Base-by-base conservation (phyloP, 169 alveolate genomes). In the Miamiensis avidus region DNA sequence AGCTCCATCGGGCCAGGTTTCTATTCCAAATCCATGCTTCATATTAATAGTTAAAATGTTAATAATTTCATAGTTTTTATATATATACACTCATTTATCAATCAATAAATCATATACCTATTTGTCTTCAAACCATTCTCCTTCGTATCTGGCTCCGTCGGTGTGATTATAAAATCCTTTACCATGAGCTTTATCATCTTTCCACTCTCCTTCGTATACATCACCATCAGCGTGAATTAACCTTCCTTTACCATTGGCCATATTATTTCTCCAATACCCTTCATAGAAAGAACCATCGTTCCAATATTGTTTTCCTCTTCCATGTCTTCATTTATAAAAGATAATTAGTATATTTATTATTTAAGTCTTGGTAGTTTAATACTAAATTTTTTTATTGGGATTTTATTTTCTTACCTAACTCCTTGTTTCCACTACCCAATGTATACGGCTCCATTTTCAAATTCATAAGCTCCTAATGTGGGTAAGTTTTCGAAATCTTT, bases 201-300 rank as follows among this genome's bases (percentile, higher is more conserved):
- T 72, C 92, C 92, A 88, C n/a, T 79, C 84, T 78, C 89, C 92
- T 26, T 76, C 85, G 29, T 88, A 88, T 0, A 88, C 89, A 78
- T 81, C 89, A n/a, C 92, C 92, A 75, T 88, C 88, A 29, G 87
- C 89, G 83, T 88, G 89, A 73, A 87, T 87, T n/a, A 87, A 31
- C 77, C 91, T 72, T 26, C 91, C 91, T 76, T 83, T 72, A 25
- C 91, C 91, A 34, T 78, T 87, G n/a, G 88, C 88, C 88, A 82
- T 83, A 74, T 87, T 85, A 64, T 74, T 64, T 32, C 75, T 65
- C 78, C 87, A 87, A 76, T 82, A 87, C 1, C 91, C 96, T 89
- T 90, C 93, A 83, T 93, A 93, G 0, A 86, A 73, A 30, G 93
- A 86, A 0, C 94, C 93, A 78, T 93, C 96, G n/a, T 93, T 93